Base-by-base conservation (phyloP, 2,329 filamentous ascomycete genomes). In the Colletotrichum cereale region DNA sequence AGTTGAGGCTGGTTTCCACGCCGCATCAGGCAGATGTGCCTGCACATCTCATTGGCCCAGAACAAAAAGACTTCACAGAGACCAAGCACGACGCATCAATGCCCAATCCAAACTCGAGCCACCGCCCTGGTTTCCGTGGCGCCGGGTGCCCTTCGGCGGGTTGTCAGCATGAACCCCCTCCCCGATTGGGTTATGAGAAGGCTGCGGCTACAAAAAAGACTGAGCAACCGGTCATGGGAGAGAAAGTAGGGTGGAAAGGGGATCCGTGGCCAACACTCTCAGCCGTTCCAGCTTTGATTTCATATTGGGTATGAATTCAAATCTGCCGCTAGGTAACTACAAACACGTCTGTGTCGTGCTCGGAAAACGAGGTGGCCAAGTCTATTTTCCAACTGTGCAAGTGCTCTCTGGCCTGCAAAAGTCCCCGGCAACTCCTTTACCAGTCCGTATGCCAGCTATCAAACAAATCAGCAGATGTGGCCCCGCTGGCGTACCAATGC, bases 41-140 rank as follows among this genome's bases (percentile, higher is more conserved):
- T 31, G 29, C 50, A 26, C n/a, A 10, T n/a, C 31, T 53, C 26
- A 66, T 52, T 66, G 64, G 64, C 10, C 29, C 56, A 44, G 5
- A 7, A 52, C 64, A 66, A 24, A 66, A 66, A 47, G 36, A 62
- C 64, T 29, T 66, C 64, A 47, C 55, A 66, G 29, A 66, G 16
- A 52, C 16, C 14, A 31, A 8, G 26, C 2, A 34, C 10, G 50
- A 11, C 29, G 50, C 50, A 21, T 29, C 26, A 31, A 3, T 16
- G 10, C 26, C 50, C 29, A 53, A 34, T 34, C 29, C 26, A 26
- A 14, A 21, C 18, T 34, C 50, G 8, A 31, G 26, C 14, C 18
- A 18, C 16, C 16, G 26, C 50, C 16, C 26, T 53, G 50, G 26
- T 34, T 31, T 53, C 10, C 26, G 8, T 53, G 26, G 26, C 29